Evolutionary conservation across 2,329 filamentous ascomycete genomes (phyloP), one percentile per base, ranked within the genome.

Genomic region (Pseudomassariella vexata): DNA sequence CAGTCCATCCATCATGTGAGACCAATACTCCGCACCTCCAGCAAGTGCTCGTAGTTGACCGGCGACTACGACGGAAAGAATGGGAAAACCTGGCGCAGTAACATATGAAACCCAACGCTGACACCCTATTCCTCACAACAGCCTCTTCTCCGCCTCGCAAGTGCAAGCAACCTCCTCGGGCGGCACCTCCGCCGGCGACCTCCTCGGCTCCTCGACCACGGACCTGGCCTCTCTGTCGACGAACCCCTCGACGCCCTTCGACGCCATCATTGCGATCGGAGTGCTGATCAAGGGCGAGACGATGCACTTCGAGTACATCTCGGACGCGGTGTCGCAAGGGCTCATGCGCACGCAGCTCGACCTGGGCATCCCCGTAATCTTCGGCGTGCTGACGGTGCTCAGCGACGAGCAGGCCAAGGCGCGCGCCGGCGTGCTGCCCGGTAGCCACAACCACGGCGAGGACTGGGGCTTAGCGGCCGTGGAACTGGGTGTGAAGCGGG

Each of bases 241-340:
- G 28, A 55, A 60, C n/a, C 50, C 67, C 40, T 63, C 73, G 36
- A 63, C 68, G 35, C 77, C 87, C 14, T 96, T 96, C 51, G 90
- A 96, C 55, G 92, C 92, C 41, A 79, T 98, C 42, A 89, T 98
- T 45, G 88, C 92, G 32, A 85, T 98, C 46, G 92, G 92, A 35
- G 89, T 95, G 35, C 76, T 98, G 39, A 95, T 98, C 66, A 98
- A 98, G 69, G 92, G 92, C 57, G 85, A 94, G 63, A 96, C 92
- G 6, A 95, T 95, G 88, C 92, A 98, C 65, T 98, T 98, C 53
- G 92, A 98, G 65, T 96, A 98, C 66, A 98, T 98, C 50, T 76
- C 89, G 24, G 92, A 96, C 44, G 78, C 86, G 24, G 88, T 94
- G 6, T 87, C 80, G 36, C 86, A 95, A 40, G 92, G 87, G 6